A percentile compares a stretch with the other conserved stretches of the same genome.
phyloP scores from a whole-genome alignment of 2,329 filamentous ascomycete species.

The Aspergillus sp. region DNA sequence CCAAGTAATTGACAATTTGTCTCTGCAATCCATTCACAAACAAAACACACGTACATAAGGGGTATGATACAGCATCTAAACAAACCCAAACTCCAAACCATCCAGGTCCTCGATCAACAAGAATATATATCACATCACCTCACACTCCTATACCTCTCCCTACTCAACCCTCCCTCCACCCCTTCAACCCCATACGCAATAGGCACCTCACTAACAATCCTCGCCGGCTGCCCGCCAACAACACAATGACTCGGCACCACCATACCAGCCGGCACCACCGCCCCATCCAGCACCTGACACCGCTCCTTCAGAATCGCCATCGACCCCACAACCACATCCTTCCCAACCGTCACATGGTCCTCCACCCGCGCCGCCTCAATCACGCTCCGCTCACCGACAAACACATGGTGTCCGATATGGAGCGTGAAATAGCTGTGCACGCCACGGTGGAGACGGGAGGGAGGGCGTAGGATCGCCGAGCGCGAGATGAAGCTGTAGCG shows the following conservation, averaged over 20 bases:
- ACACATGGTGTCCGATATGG: slow-evolving; percentile 92
- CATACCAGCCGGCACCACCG: slow-evolving; percentile 82
- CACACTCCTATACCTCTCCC: slow-evolving; percentile 43
- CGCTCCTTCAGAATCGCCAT: slow-evolving; percentile 94
- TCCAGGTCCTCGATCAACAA: too few relatives aligned
- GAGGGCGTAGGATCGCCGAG: slow-evolving; percentile 76
- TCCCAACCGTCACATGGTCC: slow-evolving; percentile 82
- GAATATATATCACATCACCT: slow-evolving; percentile 24
- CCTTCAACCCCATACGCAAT: slow-evolving; percentile 49
- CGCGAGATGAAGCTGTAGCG: slow-evolving; percentile 86
- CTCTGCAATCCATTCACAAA: not conserved
- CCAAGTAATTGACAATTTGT: too few relatives aligned
- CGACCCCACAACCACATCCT: slow-evolving; percentile 73
- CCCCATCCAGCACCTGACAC: slow-evolving; percentile 72
- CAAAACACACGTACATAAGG: not conserved
- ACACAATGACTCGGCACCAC: slow-evolving; percentile 90
- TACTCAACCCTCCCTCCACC: slow-evolving; percentile 44
- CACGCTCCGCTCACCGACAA: slow-evolving; percentile 72
- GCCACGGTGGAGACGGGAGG: slow-evolving; percentile 78
- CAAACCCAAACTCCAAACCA: slow-evolving; percentile 6
- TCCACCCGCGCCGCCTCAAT: slow-evolving; percentile 82
- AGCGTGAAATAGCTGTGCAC: slow-evolving; percentile 68
- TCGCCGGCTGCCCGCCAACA: slow-evolving; percentile 78
- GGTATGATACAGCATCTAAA: slow-evolving; percentile 6
- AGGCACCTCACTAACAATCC: slow-evolving; percentile 74